phyloP scores from a whole-genome alignment of 1,139 yeast species.

The Saccharomyces pastorianus region DNA sequence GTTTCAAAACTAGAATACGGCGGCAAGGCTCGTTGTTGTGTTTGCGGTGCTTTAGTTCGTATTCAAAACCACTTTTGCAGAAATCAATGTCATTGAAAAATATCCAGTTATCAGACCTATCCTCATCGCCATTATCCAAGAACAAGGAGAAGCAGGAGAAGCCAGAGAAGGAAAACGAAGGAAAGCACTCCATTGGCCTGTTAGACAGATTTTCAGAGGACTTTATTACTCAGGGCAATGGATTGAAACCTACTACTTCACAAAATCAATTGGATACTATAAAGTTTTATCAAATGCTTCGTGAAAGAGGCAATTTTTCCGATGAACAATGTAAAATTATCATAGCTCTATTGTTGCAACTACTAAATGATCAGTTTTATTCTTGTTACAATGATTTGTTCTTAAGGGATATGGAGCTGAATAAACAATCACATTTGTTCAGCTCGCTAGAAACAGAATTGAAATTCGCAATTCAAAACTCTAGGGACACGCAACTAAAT shows the following conservation, averaged over 20 bases:
- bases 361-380: slow-evolving; percentile 45
- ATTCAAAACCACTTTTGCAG: neutral
- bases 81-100: slow-evolving; percentile 5
- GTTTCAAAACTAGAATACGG: neutral
- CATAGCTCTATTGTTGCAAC: slow-evolving; percentile 42
- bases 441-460: slow-evolving; percentile 91
- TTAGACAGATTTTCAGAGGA: slow-evolving; percentile 27
- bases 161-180: slow-evolving; percentile 1
- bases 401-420: slow-evolving; percentile 63
- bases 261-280: slow-evolving; percentile 19
- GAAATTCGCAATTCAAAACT: slow-evolving; percentile 66
- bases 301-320: slow-evolving; percentile 38
- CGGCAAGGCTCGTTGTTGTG: neutral
- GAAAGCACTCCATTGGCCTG: slow-evolving; percentile 9
- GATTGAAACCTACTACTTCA: slow-evolving; percentile 26
- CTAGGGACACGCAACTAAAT: slow-evolving; percentile 64
- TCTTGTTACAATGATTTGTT: slow-evolving; percentile 50
- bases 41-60: neutral
- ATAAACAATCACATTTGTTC: slow-evolving; percentile 78
- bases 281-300: slow-evolving; percentile 8
- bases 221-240: slow-evolving; percentile 24
- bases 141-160: slow-evolving; percentile 1
- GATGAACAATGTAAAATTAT: slow-evolving; percentile 47
- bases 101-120: neutral
- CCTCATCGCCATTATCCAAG: neutral